Percentiles rank a stretch among this genome's conserved stretches.
These are phyloP conservation scores for Taphrina wiesneri DNA, from an alignment of 1,139 yeast genomes.

Conservation along the genomic window DNA sequence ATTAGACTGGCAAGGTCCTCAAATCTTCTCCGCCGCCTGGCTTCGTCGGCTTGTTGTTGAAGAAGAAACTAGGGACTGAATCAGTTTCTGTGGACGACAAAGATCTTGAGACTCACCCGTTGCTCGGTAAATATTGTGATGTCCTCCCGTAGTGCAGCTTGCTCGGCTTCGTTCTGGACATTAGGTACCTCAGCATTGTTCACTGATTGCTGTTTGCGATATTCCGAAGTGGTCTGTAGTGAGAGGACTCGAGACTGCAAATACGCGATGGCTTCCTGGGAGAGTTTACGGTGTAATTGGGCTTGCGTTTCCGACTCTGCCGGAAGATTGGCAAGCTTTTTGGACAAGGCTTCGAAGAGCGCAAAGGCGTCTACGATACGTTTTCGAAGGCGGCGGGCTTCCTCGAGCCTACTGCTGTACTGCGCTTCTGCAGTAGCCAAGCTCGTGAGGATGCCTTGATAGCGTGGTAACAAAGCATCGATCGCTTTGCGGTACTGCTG, in stretches of 20 bases:
- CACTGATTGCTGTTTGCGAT: not conserved
- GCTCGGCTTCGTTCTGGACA: conserved; percentile 4
- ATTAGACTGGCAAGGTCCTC: conserved; percentile 54
- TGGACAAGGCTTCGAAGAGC: conserved; percentile 51
- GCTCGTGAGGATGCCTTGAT: conserved; percentile 48
- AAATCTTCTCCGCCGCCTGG: conserved; percentile 67
- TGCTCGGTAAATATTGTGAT: conserved; percentile 16
- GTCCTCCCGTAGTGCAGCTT: conserved; percentile 11
- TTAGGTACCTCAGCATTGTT: not conserved
- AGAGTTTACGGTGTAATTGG: not conserved
- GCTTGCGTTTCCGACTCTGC: conserved; percentile 1
- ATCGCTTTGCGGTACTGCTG: conserved; percentile 41
- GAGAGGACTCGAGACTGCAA: conserved; percentile 11
- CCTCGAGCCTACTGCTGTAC: conserved; percentile 41
- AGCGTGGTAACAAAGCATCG: conserved; percentile 49
- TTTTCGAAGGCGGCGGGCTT: conserved; percentile 49
- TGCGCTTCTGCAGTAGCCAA: conserved; percentile 44
- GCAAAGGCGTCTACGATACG: conserved; percentile 52
- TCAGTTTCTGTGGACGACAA: not conserved
- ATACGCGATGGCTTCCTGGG: conserved; percentile 5
- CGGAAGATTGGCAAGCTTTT: conserved; percentile 44
- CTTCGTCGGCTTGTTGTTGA: conserved; percentile 60
- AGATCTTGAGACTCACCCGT: not conserved
- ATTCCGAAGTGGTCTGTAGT: not conserved
- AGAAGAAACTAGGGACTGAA: conserved; percentile 54